Conservation (phyloP, 306 rosid species). For the Sicyos baderoa region DNA sequence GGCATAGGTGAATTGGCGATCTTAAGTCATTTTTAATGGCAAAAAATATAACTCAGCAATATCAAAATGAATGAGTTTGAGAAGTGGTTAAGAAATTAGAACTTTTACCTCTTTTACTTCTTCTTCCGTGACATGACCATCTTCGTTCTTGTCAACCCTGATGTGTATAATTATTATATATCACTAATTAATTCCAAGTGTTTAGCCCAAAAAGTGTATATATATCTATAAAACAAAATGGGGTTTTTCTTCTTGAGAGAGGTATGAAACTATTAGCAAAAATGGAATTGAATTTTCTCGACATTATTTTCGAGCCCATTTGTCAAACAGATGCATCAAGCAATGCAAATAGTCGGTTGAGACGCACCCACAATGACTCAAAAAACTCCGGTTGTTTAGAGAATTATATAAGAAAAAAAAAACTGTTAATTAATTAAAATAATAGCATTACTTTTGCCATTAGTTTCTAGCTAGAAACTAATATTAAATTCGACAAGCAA, state of each 20-base stretch:
- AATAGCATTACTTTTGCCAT: too few species aligned
- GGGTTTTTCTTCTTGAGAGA: background rate
- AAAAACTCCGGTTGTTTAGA: too few species aligned
- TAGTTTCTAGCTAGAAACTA: too few species aligned
- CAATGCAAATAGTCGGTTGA: too few species aligned
- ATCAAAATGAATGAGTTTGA: background rate
- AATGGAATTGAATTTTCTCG: too few species aligned
- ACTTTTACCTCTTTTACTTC: conserved; percentile 86
- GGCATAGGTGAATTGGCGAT: background rate
- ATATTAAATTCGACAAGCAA: too few species aligned
- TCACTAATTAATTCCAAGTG: background rate
- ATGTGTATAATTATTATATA: background rate
- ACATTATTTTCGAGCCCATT: too few species aligned
- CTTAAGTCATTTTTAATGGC: background rate
- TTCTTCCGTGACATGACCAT: conserved; percentile 75
- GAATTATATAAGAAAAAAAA: too few species aligned
- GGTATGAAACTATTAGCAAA: too few species aligned
- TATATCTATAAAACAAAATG: background rate
- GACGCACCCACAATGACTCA: too few species aligned
- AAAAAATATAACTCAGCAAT: background rate
- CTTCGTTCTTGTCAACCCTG: conserved; percentile 99
- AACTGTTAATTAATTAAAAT: too few species aligned
- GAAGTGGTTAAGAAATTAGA: conserved; percentile 1
- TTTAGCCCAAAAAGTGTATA: background rate
- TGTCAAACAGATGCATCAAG: too few species aligned